Percentiles rank a stretch among this genome's conserved stretches.
Conservation (phyloP, 2,329 filamentous ascomycete genomes). For the Phoma herbarum region DNA sequence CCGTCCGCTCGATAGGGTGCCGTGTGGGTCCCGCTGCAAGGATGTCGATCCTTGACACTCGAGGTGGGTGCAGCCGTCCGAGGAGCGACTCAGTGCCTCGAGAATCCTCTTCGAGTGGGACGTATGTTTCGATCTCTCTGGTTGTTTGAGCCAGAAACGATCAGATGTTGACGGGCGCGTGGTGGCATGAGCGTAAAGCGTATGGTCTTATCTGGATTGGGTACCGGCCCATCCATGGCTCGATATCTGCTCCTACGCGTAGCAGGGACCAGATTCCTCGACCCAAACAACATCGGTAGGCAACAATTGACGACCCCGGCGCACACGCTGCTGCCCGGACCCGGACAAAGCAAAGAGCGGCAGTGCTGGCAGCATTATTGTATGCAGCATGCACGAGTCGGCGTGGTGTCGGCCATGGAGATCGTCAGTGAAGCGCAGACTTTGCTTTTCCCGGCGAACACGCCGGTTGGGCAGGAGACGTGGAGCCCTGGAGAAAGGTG, state of each 20-base stretch:
- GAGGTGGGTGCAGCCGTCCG: background rate
- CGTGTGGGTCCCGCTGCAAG: constrained; percentile 17
- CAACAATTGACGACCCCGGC: background rate
- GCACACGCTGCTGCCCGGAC: constrained; percentile 6
- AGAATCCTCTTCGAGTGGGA: background rate
- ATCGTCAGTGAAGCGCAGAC: constrained; percentile 18
- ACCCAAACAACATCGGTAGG: background rate
- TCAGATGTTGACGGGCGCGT: constrained; percentile 8
- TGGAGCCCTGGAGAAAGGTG: constrained; percentile 24
- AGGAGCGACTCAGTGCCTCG: constrained; percentile 2
- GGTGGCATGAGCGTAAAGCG: constrained; percentile 3
- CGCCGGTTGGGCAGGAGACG: constrained; percentile 35
- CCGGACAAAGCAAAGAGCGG: constrained; percentile 6
- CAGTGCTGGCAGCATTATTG: constrained; percentile 3
- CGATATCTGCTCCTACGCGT: background rate
- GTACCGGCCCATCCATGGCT: constrained; percentile 1
- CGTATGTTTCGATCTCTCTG: background rate
- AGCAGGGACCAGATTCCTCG: background rate
- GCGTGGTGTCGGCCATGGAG: constrained; percentile 18
- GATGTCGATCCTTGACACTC: constrained; percentile 1
- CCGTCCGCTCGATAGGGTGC: constrained; percentile 11
- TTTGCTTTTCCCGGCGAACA: constrained; percentile 27
- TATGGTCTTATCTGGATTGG: background rate
- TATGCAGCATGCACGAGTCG: constrained; percentile 19
- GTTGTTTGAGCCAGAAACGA: background rate